Conservation (phyloP, 768 basidiomycete genomes). For the Suillus subalutaceus region DNA sequence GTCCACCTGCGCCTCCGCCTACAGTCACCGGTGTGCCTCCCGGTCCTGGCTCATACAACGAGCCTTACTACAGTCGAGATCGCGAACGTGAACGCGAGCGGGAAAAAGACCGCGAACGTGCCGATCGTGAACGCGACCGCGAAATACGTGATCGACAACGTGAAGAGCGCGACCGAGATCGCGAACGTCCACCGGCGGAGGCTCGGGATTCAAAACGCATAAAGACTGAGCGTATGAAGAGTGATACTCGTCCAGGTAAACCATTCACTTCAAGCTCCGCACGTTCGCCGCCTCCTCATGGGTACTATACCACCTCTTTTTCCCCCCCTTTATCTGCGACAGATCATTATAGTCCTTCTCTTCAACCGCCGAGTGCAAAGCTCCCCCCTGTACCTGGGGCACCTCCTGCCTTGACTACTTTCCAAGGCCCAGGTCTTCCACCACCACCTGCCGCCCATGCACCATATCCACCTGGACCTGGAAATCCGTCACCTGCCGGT, state of each 20-base stretch:
- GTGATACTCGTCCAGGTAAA: slow-evolving; percentile 45
- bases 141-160: slow-evolving; percentile 41
- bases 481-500: slow-evolving; percentile 34
- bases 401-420: slow-evolving; percentile 32
- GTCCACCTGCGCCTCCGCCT: slow-evolving; percentile 35
- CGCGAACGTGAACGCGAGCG: slow-evolving; percentile 43
- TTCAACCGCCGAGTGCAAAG: slow-evolving; percentile 44
- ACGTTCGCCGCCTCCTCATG: slow-evolving; percentile 38
- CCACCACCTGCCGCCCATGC: slow-evolving; percentile 35
- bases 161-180: slow-evolving; percentile 45
- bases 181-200: slow-evolving; percentile 47
- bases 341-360: slow-evolving; percentile 39
- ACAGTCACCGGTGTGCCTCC: slow-evolving; percentile 33
- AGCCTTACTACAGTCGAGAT: slow-evolving; percentile 42
- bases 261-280: slow-evolving; percentile 25
- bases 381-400: slow-evolving; percentile 30
- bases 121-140: slow-evolving; percentile 40
- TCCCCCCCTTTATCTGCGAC: slow-evolving; percentile 28
- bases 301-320: slow-evolving; percentile 26
- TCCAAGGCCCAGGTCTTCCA: slow-evolving; percentile 40
- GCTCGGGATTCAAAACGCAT: slow-evolving; percentile 61
- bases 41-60: slow-evolving; percentile 37
- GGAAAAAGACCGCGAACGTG: slow-evolving; percentile 45
- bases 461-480: slow-evolving; percentile 35
- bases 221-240: slow-evolving; percentile 54